These are phyloP conservation scores for Agroathelia rolfsii DNA, from an alignment of 1,284 basidiomycete species.

Conservation along the genomic window DNA sequence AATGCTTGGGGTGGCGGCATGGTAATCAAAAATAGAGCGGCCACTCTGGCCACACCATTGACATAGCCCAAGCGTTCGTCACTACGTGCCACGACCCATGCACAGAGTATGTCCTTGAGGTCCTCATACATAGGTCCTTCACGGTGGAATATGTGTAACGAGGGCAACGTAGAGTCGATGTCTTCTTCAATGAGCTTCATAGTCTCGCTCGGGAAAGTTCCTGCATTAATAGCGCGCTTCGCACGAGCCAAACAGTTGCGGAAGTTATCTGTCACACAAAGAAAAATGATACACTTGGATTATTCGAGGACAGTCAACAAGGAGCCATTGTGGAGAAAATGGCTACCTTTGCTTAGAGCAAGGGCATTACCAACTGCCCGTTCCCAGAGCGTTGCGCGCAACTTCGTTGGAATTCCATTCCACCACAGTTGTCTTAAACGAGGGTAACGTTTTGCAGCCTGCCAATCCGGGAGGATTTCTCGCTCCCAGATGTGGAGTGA, in stretches of 20 bases:
- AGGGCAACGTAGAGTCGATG: constrained; percentile 72
- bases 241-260: constrained; percentile 66
- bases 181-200: constrained; percentile 75
- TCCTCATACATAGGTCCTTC: constrained; percentile 82
- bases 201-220: constrained; percentile 65
- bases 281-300: constrained; percentile 4
- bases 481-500: constrained; percentile 69
- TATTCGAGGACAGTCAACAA: constrained; percentile 4
- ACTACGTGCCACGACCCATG: constrained; percentile 85
- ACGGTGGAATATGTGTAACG: constrained; percentile 79
- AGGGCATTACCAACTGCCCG: constrained; percentile 83
- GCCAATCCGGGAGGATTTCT: constrained; percentile 79
- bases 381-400: constrained; percentile 84
- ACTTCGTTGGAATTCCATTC: constrained; percentile 80
- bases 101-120: constrained; percentile 78
- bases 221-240: constrained; percentile 57
- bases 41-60: constrained; percentile 59
- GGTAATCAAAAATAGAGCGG: constrained; percentile 85
- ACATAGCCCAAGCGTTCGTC: constrained; percentile 83
- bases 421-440: constrained; percentile 79
- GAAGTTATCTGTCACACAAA: constrained; percentile 59
- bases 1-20: constrained; percentile 78
- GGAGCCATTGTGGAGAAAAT: constrained; percentile 1
- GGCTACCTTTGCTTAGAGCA: constrained; percentile 74
- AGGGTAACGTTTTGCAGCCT: constrained; percentile 55